Base-by-base conservation (phyloP, 441 rosid species). In the Aquilaria agallochum region DNA sequence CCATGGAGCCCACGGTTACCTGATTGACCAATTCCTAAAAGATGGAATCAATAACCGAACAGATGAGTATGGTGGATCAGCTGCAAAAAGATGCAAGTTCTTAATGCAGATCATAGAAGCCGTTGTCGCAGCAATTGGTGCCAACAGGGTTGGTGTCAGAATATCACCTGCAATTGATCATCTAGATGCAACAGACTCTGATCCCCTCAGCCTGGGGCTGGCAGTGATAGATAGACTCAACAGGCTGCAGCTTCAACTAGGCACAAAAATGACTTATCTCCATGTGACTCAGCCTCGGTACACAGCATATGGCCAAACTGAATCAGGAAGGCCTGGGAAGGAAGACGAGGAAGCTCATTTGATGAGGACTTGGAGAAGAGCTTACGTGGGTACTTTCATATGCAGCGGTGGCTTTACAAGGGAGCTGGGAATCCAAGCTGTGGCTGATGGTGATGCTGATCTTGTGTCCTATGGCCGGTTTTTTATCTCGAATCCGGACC, bases 1-100 rank as follows among this genome's bases (percentile, higher is more conserved):
- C 64, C 97, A 93, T 40, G 90, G 91, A 36, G 98, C 96, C 0
- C 98, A 93, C 56, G 97, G 97, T 53, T 93, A 90, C 74, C 91
- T 93, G 45, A 83, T 90, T 54, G 96, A 93, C 72, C 97, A 90
- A 69, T 93, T 88, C 75, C 60, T 90, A 20, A 93, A 88, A 61
- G 78, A 88, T 7, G 95, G 97, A 33, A 90, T 90, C 72, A 93
- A 88, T 70, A 83, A 88, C 70, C 70, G 96, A 59, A 78, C 75
- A 11, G 97, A 93, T 33, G 78, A 80, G 55, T 88, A 90, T 31
- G 98, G 98, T 11, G 96, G 97, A 46, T 81, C 95, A 2, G 53
- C 87, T 49, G 68, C 63, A 9, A 90, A 93, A 64, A 67, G 92
- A 14, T 88, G 96, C 83, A 84, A 79, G 54, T 90, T 93, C 74